phyloP scores from a whole-genome alignment of 345 rosid genomes.

The Combretum micranthum region DNA sequence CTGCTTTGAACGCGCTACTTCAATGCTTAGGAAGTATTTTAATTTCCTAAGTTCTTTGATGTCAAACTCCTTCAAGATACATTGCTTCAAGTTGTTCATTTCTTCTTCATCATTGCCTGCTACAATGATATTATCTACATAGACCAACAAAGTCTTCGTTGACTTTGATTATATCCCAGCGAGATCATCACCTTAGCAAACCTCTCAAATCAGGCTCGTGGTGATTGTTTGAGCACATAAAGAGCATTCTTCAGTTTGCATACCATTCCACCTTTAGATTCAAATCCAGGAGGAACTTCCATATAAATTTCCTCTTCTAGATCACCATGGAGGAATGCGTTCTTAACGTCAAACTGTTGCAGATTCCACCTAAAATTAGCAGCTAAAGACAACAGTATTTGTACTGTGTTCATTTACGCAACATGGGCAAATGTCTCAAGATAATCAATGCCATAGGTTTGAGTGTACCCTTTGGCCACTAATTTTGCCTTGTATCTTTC shows the following conservation, averaged over 20 bases:
- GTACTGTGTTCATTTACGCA: too few relatives aligned
- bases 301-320: conserved; percentile 10
- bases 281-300: background rate
- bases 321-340: conserved; percentile 11
- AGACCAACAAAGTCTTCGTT: background rate
- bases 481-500: too few relatives aligned
- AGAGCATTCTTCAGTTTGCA: background rate
- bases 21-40: background rate
- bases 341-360: too few relatives aligned
- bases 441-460: too few relatives aligned
- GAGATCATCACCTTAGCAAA: background rate
- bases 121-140: background rate
- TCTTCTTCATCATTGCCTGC: too few relatives aligned
- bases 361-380: too few relatives aligned
- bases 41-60: conserved; percentile 2
- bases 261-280: background rate
- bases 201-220: background rate
- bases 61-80: background rate
- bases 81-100: background rate
- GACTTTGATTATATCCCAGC: background rate
- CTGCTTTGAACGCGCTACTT: too few relatives aligned
- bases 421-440: too few relatives aligned
- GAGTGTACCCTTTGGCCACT: too few relatives aligned
- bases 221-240: background rate
- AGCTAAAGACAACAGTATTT: too few relatives aligned